These are phyloP conservation scores for Didymella glomerata DNA, from an alignment of 2,329 filamentous ascomycete species.

Conservation along the genomic window DNA sequence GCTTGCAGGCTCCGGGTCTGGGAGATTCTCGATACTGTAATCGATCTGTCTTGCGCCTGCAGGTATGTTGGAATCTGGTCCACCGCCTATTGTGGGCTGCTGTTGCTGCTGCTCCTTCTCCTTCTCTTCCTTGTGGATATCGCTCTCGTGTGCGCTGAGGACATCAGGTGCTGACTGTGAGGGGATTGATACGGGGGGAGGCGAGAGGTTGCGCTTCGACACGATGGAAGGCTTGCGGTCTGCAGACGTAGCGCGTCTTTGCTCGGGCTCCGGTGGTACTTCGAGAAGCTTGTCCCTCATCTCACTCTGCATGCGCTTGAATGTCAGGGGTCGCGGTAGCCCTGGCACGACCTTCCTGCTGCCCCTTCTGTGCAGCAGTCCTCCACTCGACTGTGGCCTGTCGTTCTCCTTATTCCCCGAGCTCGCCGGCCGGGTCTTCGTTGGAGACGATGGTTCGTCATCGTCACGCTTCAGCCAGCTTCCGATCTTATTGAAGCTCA, in stretches of 20 bases:
- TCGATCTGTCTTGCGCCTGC: constrained; percentile 49
- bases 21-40: constrained; percentile 35
- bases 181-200: constrained; percentile 48
- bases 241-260: constrained; percentile 77
- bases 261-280: constrained; percentile 67
- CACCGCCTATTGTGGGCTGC: constrained; percentile 43
- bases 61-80: constrained; percentile 43
- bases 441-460: constrained; percentile 37
- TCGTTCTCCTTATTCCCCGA: constrained; percentile 44
- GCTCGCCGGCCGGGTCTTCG: constrained; percentile 19
- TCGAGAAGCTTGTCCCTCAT: constrained; percentile 76
- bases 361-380: constrained; percentile 39
- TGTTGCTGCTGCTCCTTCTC: constrained; percentile 27
- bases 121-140: constrained; percentile 32
- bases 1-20: constrained; percentile 21
- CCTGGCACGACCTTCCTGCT: constrained; percentile 75
- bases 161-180: constrained; percentile 53
- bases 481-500: constrained; percentile 52
- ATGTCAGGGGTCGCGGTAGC: constrained; percentile 78
- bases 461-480: constrained; percentile 54
- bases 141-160: constrained; percentile 42
- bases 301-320: constrained; percentile 85
- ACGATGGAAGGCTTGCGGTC: constrained; percentile 72
- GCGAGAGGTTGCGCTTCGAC: constrained; percentile 55
- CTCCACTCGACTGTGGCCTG: constrained; percentile 47